phyloP scores from a whole-genome alignment of 495 filamentous ascomycete species.

The Penicillium antarcticum region DNA sequence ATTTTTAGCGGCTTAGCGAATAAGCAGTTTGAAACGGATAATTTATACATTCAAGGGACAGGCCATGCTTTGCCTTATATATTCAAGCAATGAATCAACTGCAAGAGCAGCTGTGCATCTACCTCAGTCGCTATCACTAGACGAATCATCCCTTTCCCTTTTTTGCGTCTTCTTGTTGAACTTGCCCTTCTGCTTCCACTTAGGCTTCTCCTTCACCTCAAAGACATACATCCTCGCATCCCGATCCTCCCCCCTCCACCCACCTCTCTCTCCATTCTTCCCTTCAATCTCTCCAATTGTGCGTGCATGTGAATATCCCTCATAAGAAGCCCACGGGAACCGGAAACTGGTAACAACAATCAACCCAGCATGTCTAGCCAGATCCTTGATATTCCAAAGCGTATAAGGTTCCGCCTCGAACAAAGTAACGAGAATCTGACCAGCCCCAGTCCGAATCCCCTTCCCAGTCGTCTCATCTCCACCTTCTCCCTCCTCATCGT shows the following conservation, averaged over 20 bases:
- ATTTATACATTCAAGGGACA: no score
- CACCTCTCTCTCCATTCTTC: conserved; percentile 49
- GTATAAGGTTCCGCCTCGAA: conserved; percentile 94
- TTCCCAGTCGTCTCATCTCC: conserved; percentile 16
- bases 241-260: conserved; percentile 79
- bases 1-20: no score
- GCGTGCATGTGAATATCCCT: conserved; percentile 82
- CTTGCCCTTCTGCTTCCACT: conserved; percentile 1
- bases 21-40: no score
- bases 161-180: conserved; percentile 22
- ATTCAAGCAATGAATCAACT: background rate
- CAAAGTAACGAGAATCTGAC: conserved; percentile 77
- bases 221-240: conserved; percentile 77
- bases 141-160: conserved; percentile 44
- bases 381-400: conserved; percentile 87
- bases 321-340: conserved; percentile 73
- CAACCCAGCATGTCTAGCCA: conserved; percentile 76
- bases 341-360: conserved; percentile 71
- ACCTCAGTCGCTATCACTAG: conserved; percentile 36
- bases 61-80: no score
- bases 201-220: conserved; percentile 56
- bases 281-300: conserved; percentile 77
- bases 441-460: conserved; percentile 34
- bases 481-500: conserved; percentile 14
- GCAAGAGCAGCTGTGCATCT: background rate